A percentile compares a stretch with the other conserved stretches of the same genome.
These are phyloP conservation scores for Cavenderia fasciculata DNA, from an alignment of 78 protist species.

Conservation along the genomic window DNA sequence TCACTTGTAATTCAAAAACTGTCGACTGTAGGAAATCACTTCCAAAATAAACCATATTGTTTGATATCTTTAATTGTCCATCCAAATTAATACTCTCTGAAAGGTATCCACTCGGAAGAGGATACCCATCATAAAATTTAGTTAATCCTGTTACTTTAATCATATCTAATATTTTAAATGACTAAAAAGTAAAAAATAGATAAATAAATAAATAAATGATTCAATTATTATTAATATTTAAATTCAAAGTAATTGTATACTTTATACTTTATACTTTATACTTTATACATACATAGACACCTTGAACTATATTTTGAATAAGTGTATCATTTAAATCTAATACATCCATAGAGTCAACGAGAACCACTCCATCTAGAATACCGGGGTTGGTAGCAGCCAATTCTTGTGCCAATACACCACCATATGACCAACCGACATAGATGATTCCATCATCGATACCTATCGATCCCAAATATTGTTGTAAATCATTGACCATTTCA, in stretches of 20 bases:
- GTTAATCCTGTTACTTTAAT: neutral
- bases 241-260: neutral
- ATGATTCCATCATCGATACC: neutral
- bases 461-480: neutral
- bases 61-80: neutral
- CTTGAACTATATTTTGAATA: neutral
- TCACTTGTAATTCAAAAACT: neutral
- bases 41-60: neutral
- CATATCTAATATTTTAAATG: conserved; percentile 8
- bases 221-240: neutral
- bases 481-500: neutral
- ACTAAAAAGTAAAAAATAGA: neutral
- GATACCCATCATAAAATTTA: neutral
- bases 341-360: conserved; percentile 53
- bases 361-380: neutral
- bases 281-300: conserved; percentile 5
- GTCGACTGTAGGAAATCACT: conserved; percentile 1
- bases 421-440: conserved; percentile 52
- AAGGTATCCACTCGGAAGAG: conserved; percentile 39
- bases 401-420: conserved; percentile 19
- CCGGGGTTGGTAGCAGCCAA: neutral
- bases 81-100: neutral
- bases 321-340: conserved; percentile 1
- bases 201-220: neutral
- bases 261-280: neutral